phyloP scores from a whole-genome alignment of 2,329 filamentous ascomycete genomes.

The Apiospora pterosperma region DNA sequence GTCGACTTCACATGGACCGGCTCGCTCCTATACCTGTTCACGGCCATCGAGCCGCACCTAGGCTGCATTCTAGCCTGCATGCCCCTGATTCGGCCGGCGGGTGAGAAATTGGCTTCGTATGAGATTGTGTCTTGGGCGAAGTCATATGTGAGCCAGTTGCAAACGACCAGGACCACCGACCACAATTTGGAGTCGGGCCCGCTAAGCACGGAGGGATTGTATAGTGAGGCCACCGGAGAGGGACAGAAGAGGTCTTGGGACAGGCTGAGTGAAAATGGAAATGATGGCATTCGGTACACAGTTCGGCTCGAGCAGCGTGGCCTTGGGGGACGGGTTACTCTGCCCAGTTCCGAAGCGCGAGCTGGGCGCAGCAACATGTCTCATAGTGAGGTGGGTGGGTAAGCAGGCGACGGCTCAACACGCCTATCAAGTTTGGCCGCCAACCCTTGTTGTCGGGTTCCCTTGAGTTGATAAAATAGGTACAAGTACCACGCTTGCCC shows the following conservation, averaged over 20 bases:
- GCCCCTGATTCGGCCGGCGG: not conserved
- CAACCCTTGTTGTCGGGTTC: no score
- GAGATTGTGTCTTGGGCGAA: not conserved
- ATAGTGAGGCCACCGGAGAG: no score
- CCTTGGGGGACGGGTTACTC: not conserved
- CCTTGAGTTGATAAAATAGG: no score
- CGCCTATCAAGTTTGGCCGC: no score
- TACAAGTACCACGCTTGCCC: no score
- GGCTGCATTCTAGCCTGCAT: not conserved
- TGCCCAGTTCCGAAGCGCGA: no score
- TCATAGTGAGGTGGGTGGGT: no score
- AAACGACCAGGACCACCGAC: not conserved
- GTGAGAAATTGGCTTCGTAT: not conserved
- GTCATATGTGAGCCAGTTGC: not conserved
- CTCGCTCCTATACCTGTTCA: not conserved
- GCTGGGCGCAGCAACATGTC: no score
- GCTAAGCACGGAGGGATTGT: no score
- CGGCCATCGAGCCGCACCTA: not conserved
- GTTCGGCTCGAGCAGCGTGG: not conserved
- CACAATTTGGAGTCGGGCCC: no score
- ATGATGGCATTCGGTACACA: not conserved
- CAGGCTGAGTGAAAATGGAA: not conserved
- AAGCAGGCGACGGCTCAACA: no score
- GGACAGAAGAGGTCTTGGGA: not conserved
- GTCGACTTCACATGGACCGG: not conserved